Percentiles rank a stretch among this genome's conserved stretches.
phyloP scores from a whole-genome alignment of 2,329 filamentous ascomycete genomes.

The Aspergillus novofumigatus region DNA sequence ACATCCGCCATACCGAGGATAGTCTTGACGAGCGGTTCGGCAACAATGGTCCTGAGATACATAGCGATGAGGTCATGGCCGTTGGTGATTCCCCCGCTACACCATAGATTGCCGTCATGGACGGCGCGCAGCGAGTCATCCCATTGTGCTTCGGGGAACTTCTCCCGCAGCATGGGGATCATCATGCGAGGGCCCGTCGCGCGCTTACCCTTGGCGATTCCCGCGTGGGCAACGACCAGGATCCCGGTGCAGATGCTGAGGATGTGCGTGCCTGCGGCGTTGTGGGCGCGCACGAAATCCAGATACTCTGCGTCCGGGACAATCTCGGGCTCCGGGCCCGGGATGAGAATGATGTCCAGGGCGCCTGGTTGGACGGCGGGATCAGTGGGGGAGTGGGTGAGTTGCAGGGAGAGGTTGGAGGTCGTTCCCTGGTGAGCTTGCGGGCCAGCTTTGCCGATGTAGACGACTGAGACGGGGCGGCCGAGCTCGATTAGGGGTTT shows the following conservation, averaged over 20 bases:
- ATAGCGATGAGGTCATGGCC: slow-evolving; percentile 22
- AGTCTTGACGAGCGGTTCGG: slow-evolving; percentile 25
- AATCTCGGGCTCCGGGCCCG: slow-evolving; percentile 32
- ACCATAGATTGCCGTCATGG: slow-evolving; percentile 24
- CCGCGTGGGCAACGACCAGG: slow-evolving; percentile 19
- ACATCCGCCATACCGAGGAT: slow-evolving; percentile 35
- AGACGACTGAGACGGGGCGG: slow-evolving; percentile 25
- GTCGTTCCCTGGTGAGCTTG: slow-evolving; percentile 18
- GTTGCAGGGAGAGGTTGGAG: slow-evolving; percentile 23
- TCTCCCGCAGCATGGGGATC: slow-evolving; percentile 16
- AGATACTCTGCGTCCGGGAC: slow-evolving; percentile 24
- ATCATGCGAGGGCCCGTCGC: slow-evolving; percentile 22
- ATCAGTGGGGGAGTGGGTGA: slow-evolving; percentile 26
- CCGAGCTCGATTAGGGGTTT: slow-evolving; percentile 23
- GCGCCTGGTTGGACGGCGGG: slow-evolving; percentile 30
- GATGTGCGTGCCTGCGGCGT: slow-evolving; percentile 22
- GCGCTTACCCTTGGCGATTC: slow-evolving; percentile 16
- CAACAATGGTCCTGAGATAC: slow-evolving; percentile 19
- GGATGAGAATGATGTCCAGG: slow-evolving; percentile 35
- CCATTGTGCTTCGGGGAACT: slow-evolving; percentile 22
- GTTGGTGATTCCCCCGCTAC: slow-evolving; percentile 24
- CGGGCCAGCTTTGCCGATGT: slow-evolving; percentile 23
- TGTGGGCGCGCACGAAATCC: slow-evolving; percentile 31
- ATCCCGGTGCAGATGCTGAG: slow-evolving; percentile 25
- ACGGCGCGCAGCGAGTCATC: slow-evolving; percentile 16